Evolutionary conservation across 805 yeast genomes (phyloP), one percentile per base, ranked within the genome.

Genomic region (Kuraishia borneana): DNA sequence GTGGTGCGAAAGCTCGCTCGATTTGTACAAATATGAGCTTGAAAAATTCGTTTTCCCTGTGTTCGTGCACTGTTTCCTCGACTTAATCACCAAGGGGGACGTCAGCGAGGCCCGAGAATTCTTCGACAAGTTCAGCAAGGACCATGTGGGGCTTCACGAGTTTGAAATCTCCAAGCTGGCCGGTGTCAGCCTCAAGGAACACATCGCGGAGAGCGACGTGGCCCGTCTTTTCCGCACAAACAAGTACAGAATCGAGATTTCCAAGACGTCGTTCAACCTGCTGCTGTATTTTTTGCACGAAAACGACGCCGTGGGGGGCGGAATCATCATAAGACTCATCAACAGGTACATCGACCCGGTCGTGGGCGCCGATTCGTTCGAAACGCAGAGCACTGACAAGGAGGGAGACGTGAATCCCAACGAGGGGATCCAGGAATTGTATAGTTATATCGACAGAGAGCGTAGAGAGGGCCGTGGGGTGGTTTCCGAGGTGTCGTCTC

Each of bases 1-100:
- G 33, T 92, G 97, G 97, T 83, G 84, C 27, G 95, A 85, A 45
- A 69, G 84, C 13, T 85, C 96, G 0, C 65, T 92, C 45, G 98
- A 89, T 54, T 68, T 92, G 58, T 92, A 92, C 57, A 81, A 74
- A 56, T 87, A 94, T 13, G 96, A 92, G 55, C 65, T 92, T 39
- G 71, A 79, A 37, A 73, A 92, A 42, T 70, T 89, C 29, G 60
- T 89, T 44, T 92, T 83, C 53, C 99, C 99, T 5, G 66, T 92
- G n/a, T 92, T 88, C 56, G 80, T 89, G 34, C 95, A 89, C 54
- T 73, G 85, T 46, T 92, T 74, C 51, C 63, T 92, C 40, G 89
- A 85, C 45, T 65, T 92, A 37, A 74, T 89, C 16, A 61, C 73
- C 30, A 79, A 83, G 47, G 70, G 74, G 38, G 68, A 65, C 44